Base-by-base conservation (phyloP, 176 grass and related monocot genomes). In the Aechmea fasciata region DNA sequence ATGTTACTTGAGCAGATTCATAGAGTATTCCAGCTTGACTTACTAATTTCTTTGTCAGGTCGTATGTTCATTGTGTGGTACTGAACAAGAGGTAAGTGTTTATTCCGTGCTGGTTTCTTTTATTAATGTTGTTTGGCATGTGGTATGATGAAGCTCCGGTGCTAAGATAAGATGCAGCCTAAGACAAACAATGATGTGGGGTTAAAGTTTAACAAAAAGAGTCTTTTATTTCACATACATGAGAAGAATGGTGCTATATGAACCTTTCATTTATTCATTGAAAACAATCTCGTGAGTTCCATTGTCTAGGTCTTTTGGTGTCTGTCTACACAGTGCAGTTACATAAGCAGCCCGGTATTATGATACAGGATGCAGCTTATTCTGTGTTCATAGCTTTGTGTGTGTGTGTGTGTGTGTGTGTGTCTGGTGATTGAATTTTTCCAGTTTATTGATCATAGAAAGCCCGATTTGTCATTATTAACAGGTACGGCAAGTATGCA, bases 21-120 rank as follows among this genome's bases (percentile, higher is more conserved):
- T 47, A 72, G 50, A 72, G n/a, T 65, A 0, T 1, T 74, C 57
- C 33, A 52, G 49, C 51, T 9, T 74, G 53, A 1, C 47, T 65
- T 13, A 23, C 10, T 65, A 50, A 68, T 57, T 69, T 69, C 0
- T 41, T 66, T 80, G 70, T 72, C 81, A 91, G 85, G 82, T 91
- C 20, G 72, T 99, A 92, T 99, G 89, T 74, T 84, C 87, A 28
- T 63, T 93, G 49, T 99, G 94, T 70, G 77, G 53, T 55, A 90
- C 89, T 18, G 86, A 99, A 67, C 94, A 99, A 85, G 82, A 93
- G 94, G 94, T 85, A 85, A 1, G 69, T 33, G 15, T 64, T 0
- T 61, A 61, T 18, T 61, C 7, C 2, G 15, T 10, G 20, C 55
- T 18, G 15, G 1, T 1, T 61, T 18, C 55, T 18, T 61, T 61